These are phyloP conservation scores for Rhizophagus clarus DNA, from an alignment of 192 early-diverging fungal genomes.

Conservation along the genomic window DNA sequence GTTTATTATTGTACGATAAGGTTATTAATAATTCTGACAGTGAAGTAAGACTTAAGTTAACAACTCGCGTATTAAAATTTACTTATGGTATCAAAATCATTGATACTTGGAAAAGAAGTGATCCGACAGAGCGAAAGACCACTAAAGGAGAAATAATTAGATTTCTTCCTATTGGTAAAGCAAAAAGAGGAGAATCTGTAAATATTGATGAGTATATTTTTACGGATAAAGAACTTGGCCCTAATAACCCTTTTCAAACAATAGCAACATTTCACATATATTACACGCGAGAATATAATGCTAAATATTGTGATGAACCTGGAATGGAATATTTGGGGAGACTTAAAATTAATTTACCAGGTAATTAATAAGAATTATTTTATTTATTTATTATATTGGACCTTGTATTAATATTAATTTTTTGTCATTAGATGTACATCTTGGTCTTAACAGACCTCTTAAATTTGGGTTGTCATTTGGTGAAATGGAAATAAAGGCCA, in stretches of 20 bases:
- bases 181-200: background rate
- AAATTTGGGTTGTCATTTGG: conserved; percentile 1
- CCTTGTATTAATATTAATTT: too few relatives aligned
- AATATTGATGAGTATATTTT: background rate
- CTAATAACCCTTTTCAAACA: background rate
- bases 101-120: too few relatives aligned
- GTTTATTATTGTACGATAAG: background rate
- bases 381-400: too few relatives aligned
- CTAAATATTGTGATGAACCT: background rate
- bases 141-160: too few relatives aligned
- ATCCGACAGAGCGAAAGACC: too few relatives aligned
- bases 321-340: background rate
- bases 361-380: too few relatives aligned
- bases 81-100: too few relatives aligned
- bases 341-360: background rate
- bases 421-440: background rate
- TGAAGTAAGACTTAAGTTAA: too few relatives aligned
- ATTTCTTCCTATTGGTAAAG: too few relatives aligned
- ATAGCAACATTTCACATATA: background rate
- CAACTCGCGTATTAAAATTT: too few relatives aligned
- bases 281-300: background rate
- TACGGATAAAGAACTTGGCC: background rate
- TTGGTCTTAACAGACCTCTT: conserved; percentile 6
- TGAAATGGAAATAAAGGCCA: conserved; percentile 15
- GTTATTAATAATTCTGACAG: too few relatives aligned